Evolutionary conservation across 441 rosid species (phyloP).

Genomic region (Adansonia gregorii): DNA sequence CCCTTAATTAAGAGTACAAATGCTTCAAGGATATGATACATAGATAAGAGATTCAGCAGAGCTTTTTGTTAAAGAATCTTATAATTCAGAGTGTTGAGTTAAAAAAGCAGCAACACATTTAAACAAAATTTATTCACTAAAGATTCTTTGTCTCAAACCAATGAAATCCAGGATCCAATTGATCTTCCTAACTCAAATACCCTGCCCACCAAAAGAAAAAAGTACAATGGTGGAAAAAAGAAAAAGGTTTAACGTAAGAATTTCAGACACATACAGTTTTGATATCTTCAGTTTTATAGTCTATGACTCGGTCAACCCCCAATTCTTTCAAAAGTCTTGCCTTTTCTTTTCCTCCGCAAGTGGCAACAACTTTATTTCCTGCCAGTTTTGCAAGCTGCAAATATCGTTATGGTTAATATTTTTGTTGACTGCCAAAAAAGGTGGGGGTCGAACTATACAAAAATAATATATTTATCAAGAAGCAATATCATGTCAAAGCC

Average conservation of each 20-base stretch:
- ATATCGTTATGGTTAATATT: conserved; percentile 23
- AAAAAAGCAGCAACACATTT: background rate
- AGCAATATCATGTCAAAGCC: background rate
- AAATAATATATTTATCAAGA: too few relatives aligned
- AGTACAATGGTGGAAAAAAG: background rate
- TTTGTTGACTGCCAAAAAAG: background rate
- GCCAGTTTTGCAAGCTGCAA: conserved; percentile 91
- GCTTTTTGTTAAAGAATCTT: background rate
- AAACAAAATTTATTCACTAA: background rate
- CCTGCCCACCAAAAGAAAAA: background rate
- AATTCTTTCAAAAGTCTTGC: conserved; percentile 77
- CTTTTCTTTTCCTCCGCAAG: conserved; percentile 92
- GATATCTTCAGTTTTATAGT: conserved; percentile 81
- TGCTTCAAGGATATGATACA: background rate
- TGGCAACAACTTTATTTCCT: conserved; percentile 87
- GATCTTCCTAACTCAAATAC: background rate
- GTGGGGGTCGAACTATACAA: background rate
- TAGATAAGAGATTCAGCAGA: background rate
- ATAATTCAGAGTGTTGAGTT: background rate
- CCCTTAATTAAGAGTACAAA: conserved; percentile 10
- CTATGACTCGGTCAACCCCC: conserved; percentile 88
- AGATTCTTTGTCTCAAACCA: background rate
- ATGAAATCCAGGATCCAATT: background rate
- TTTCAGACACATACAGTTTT: conserved; percentile 63
- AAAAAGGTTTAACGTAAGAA: background rate